Base-by-base conservation (phyloP, 23 red algal species). In the Gracilaria gracilis region DNA sequence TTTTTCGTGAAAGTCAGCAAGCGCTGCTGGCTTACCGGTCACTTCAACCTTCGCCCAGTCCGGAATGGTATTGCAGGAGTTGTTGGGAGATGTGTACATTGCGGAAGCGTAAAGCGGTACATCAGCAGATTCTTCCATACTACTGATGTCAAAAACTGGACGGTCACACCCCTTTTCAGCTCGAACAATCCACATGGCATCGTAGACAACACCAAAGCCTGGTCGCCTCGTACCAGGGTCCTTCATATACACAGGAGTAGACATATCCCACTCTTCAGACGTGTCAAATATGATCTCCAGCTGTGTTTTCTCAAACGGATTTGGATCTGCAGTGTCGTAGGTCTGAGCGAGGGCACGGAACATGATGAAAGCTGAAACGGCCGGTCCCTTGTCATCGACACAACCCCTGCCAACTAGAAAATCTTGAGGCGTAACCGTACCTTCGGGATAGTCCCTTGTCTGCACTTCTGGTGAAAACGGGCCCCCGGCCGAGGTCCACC, bases 281-380 rank as follows among this genome's bases (percentile, higher is more conserved):
- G 62, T 86, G 57, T 86, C 83, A 57, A 86, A 86, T 15, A 86
- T 72, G 49, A 86, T 73, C 83, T 86, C 83, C 25, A 86, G 28
- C 46, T 86, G 83, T n/a, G 66, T 86, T 38, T 3, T 65, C 15
- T 86, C 66, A 57, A 86, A 86, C 1, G 27, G 27, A 77, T 77
- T 42, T 38, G 59, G 54, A 0, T 69, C 23, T 6, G 83, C 29
- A 8, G 5, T 55, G 66, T 86, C 83, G 39, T 72, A 86, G 0
- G 2, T 65, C n/a, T 86, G 29, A 15, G 83, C 83, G 27, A 86
- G 66, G 21, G 62, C 61, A 23, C 83, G 61, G 83, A 74, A 69
- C 62, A 86, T 65, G 25, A 69, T 72, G 47, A 86, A 86, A 36
- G 83, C 83, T 16, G 83, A 86, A 23, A 73, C 38, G 47, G 83